phyloP scores from a whole-genome alignment of 495 filamentous ascomycete genomes.

The Aspergillus funiculosus region DNA sequence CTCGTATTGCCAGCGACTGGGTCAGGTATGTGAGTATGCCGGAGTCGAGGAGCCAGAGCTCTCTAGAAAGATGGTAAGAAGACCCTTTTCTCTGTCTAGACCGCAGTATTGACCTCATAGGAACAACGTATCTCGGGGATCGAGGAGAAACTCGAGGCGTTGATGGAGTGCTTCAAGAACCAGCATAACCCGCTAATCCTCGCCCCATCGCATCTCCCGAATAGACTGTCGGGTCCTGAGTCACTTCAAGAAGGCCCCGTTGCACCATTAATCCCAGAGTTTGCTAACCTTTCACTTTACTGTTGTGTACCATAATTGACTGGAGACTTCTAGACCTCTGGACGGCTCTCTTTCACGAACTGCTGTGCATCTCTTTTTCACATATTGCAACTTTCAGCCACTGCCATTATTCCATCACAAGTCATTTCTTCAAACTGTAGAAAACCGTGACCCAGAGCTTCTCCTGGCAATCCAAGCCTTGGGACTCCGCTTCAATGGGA shows the following conservation, averaged over 20 bases:
- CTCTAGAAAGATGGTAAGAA: slow-evolving; percentile 6
- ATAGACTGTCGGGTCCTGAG: neutral
- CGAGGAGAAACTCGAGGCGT: slow-evolving; percentile 6
- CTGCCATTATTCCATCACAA: slow-evolving; percentile 3
- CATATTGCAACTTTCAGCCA: slow-evolving; percentile 9
- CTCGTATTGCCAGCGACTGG: slow-evolving; percentile 8
- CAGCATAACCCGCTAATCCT: neutral
- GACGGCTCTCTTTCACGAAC: neutral
- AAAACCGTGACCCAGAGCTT: slow-evolving; percentile 5
- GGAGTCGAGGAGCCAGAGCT: slow-evolving; percentile 7
- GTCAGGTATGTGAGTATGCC: slow-evolving; percentile 9
- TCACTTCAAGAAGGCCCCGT: neutral
- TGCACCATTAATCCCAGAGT: neutral
- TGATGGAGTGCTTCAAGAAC: slow-evolving; percentile 8
- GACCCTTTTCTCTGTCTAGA: neutral
- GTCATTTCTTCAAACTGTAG: neutral
- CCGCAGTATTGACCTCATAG: neutral
- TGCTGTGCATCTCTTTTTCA: slow-evolving; percentile 1
- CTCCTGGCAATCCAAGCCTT: slow-evolving; percentile 10
- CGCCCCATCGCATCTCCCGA: neutral
- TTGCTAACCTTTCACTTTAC: no score
- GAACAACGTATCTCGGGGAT: slow-evolving; percentile 10
- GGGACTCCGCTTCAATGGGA: slow-evolving; percentile 6
- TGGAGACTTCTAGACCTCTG: neutral
- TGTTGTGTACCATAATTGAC: neutral